Evolutionary conservation across 345 rosid genomes (phyloP), one percentile per base, ranked within the genome.

Genomic region (Eutrema yunnanense): DNA sequence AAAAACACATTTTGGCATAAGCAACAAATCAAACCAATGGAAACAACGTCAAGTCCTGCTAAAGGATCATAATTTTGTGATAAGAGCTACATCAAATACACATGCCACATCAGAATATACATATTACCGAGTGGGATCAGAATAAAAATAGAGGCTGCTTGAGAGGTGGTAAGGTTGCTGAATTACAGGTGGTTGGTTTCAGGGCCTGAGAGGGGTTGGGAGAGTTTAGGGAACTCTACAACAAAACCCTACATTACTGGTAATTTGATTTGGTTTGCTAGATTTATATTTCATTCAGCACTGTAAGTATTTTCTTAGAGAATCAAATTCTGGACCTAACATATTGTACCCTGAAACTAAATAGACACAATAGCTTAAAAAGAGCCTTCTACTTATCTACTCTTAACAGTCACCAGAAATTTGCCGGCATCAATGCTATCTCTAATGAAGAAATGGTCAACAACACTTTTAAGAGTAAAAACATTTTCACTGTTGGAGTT

Each of bases 21-120:
- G 60, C 73, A 81, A 65, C 92, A 88, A 57, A 94, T 84, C 60
- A 84, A 57, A 68, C 82, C 79, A 88, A 86, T 85, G 74, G 90
- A 88, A 82, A 89, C 69, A 57, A 88, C 63, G 65, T 75, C 73
- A 75, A 92, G 10, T 33, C 12, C 9, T 42, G 26, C 32, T 34
- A 3, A 61, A 43, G 38, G 9, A 61, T 62, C 53, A 38, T 33
- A 19, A 38, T 3, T 19, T 19, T 19, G 33, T 19, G 3, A 47
- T 34, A 58, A 26, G 6, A 19, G 47, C 38, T 34, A 6, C 37
- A 47, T 26, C 48, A 69, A 34, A 34, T 7, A 12, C 44, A 43
- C 16, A 43, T 66, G 30, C 11, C 44, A 56, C 27, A 57, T 32
- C 65, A 47, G 19, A 59, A 14, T 3, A 33, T 56, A 22, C 26